Evolutionary conservation across 768 basidiomycete species (phyloP), one percentile per base, ranked within the genome.

Genomic region (Tricholoma matsutake): DNA sequence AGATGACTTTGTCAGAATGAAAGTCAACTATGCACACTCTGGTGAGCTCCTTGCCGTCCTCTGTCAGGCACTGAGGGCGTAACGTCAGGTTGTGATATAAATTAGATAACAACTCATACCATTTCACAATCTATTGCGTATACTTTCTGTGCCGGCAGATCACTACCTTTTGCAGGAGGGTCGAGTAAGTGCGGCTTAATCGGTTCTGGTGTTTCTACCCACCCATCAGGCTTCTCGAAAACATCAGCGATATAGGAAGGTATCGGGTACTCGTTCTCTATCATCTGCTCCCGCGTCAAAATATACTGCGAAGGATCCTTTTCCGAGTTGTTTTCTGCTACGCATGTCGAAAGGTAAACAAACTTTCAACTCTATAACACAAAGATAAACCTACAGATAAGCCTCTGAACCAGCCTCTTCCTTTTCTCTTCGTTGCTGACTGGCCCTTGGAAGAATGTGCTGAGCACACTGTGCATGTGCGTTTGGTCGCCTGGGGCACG

Each of bases 41-140:
- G 1, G 96, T 88, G 13, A 98, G 81, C 70, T 94, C 93, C 65
- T 92, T 94, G 8, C 95, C 96, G 58, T 91, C 90, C 68, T 89
- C 89, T 1, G 95, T 96, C 72, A 89, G 65, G 70, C 95, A 96
- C 95, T 97, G 35, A 32, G 34, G 20, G 47, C 0, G 43, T 29
- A 49, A 10, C 51, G 0, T 59, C 37, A 60, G 55, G 22, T 52
- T n/a, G 34, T 20, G 18, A 14, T 53, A 2, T 58, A 58, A 51
- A 53, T 4, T 18, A 16, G 54, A 54, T 16, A 10, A 35, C 22
- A 32, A n/a, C 9, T 68, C 84, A 57, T 61, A 93, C 96, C 96
- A 98, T 98, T 73, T 98, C 96, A 72, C 96, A 98, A 79, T 99
- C 96, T 52, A 99, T 83, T 0, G 93, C 92, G 58, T 91, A 87